Evolutionary conservation across 306 rosid species (phyloP), one percentile per base, ranked within the genome.

Genomic region (Neltuma alba): DNA sequence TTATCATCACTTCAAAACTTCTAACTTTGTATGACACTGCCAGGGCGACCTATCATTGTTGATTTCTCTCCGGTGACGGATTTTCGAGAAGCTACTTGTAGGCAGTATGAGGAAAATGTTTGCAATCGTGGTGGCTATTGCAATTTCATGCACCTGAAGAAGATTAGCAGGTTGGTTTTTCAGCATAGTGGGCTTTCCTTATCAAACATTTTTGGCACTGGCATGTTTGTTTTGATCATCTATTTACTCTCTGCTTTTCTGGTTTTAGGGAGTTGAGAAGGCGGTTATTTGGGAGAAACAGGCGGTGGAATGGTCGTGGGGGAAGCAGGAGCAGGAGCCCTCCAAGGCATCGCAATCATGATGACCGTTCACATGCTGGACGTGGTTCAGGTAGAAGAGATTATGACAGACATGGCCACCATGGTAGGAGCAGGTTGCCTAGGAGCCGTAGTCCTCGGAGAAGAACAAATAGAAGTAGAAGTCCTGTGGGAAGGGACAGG

Each of bases 1-100:
- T 11, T 76, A 16, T 20, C 38, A 70, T 20, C 20, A 23, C 72
- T 12, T 57, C 80, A 70, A 62, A 61, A 47, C 72, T 80, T 87
- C 76, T 81, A 55, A 42, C 72, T 47, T 54, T 65, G 63, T 30
- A 20, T 81, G 45, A 77, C 62, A 44, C 48, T 30, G 62, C 23
- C 57, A 95, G 99, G 99, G 61, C 92, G 98, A 37, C 98, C 99
- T 70, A 95, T 95, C 88, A 95, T 95, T 50, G 97, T 89, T 42
- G 99, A 95, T 86, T 95, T 92, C 82, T 95, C 99, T 23, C 99
- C 99, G 8, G 99, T 95, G 77, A 95, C 99, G 68, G 99, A 95
- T 85, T 95, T 95, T 65, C 97, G 99, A 80, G 99, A 95, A 90
- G 99, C 99, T 79, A 95, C 99, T 27, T 95, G 99, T 81, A 92